phyloP scores from a whole-genome alignment of 2,329 filamentous ascomycete genomes.

The Podosphaera xanthii region DNA sequence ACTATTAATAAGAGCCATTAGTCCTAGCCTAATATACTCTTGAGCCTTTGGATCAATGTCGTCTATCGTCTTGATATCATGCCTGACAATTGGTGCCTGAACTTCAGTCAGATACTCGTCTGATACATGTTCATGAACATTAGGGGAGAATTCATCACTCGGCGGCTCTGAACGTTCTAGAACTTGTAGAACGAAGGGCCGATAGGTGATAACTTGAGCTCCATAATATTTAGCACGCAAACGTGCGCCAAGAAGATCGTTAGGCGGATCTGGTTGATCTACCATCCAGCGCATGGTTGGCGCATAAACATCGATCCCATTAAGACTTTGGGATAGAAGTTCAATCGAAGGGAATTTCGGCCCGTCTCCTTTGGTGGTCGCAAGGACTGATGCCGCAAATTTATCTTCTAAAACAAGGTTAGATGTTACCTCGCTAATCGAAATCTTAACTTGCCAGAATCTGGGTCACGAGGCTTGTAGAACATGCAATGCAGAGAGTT shows the following conservation, averaged over 20 bases:
- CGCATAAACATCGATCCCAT: constrained; percentile 23
- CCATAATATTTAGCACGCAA: constrained; percentile 90
- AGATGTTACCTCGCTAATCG: neutral
- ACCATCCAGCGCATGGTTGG: constrained; percentile 20
- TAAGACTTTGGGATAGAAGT: constrained; percentile 21
- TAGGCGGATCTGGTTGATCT: constrained; percentile 36
- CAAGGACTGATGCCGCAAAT: constrained; percentile 3
- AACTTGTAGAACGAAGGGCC: constrained; percentile 44
- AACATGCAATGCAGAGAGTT: constrained; percentile 33
- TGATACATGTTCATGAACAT: constrained; percentile 8
- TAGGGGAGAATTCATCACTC: neutral
- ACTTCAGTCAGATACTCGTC: constrained; percentile 10
- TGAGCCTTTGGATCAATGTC: constrained; percentile 24
- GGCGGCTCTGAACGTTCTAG: constrained; percentile 18
- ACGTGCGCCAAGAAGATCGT: constrained; percentile 59
- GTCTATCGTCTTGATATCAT: constrained; percentile 15
- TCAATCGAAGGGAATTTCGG: constrained; percentile 23
- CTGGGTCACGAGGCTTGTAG: constrained; percentile 11
- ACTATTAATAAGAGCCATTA: constrained; percentile 54
- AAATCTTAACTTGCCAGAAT: neutral
- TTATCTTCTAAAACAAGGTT: neutral
- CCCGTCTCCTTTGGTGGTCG: constrained; percentile 2
- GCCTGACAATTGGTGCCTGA: constrained; percentile 18
- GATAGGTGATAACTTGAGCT: constrained; percentile 69
- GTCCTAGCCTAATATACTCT: constrained; percentile 26